Evolutionary conservation across 2,329 filamentous ascomycete species (phyloP), one percentile per base, ranked within the genome.

Genomic region (Pseudogymnoascus sp.): DNA sequence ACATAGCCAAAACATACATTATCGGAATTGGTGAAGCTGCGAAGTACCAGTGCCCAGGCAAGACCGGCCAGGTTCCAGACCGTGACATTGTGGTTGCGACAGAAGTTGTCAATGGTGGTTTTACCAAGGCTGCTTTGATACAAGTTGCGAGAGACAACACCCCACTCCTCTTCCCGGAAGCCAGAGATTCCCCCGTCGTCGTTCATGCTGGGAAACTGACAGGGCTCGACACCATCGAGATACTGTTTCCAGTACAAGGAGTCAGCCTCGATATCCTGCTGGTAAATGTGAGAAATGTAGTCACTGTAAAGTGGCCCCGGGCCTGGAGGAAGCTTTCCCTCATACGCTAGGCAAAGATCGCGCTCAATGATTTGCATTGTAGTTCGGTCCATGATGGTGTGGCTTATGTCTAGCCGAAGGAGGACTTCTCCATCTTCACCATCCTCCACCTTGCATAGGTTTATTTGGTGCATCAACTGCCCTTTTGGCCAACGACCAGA

Each of bases 221-320:
- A 79, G 1, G 78, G 75, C 65, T 79, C 76, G 20, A 75, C 62
- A 8, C 75, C 76, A 1, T 70, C 69, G 6, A 80, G 70, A 43
- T 78, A 75, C 0, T 68, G 65, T 60, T 74, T 78, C 78, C 78
- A 80, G 65, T 78, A 79, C 14, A 69, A 66, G 14, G 76, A 62
- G 35, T 73, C 74, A 3, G 65, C 67, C 20, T 71, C 68, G 5
- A 69, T 67, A 5, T 72, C 67, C 35, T 65, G 67, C 2, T 67
- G 64, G 32, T 71, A 63, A 43, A 73, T 61, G 61, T 73, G 64
- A 20, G 69, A 67, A 54, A 75, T 70, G 62, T 74, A 76, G 43
- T 74, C 68, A 57, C 73, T 72, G 64, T 74, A 76, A 3, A 71
- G 67, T 4, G 74, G 72, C 2, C 70, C 74, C 1, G 65, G 64